Conservation (phyloP, 2,329 filamentous ascomycete species). For the Alternaria atra region DNA sequence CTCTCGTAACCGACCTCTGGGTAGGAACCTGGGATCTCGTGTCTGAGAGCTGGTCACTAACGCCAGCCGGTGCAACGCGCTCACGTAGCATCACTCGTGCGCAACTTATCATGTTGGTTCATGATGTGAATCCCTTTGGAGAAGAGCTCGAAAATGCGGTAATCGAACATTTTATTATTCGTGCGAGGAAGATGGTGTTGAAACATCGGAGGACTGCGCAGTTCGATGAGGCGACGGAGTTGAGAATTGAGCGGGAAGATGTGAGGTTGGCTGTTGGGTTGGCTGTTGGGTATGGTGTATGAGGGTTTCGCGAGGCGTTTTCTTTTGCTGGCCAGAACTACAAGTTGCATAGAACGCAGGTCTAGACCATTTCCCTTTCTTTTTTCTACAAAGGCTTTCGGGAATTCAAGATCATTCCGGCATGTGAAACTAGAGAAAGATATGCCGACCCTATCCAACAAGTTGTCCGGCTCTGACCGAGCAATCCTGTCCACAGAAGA, state of each 20-base stretch:
- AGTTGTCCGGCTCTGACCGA: neutral
- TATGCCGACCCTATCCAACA: neutral
- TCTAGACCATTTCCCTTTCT: neutral
- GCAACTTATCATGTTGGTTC: neutral
- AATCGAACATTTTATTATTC: neutral
- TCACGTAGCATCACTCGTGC: conserved; percentile 1
- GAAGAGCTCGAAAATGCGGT: neutral
- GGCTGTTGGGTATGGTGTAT: neutral
- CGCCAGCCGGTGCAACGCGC: neutral
- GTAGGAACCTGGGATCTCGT: conserved; percentile 6
- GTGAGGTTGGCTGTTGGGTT: neutral
- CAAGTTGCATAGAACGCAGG: neutral
- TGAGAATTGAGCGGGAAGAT: conserved; percentile 1
- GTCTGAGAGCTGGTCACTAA: neutral
- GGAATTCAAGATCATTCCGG: neutral
- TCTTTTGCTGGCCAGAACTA: neutral
- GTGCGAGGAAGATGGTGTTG: conserved; percentile 2
- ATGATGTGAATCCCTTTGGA: neutral
- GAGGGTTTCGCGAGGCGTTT: neutral
- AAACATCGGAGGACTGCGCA: conserved; percentile 3
- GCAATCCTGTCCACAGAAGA: neutral
- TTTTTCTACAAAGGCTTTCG: neutral
- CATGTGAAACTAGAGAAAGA: neutral
- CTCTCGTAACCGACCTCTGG: conserved; percentile 4
- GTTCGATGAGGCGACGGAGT: neutral